A percentile compares a stretch with the other conserved stretches of the same genome.
Conservation (phyloP, 2,329 filamentous ascomycete genomes). For the Fulvia fulva region DNA sequence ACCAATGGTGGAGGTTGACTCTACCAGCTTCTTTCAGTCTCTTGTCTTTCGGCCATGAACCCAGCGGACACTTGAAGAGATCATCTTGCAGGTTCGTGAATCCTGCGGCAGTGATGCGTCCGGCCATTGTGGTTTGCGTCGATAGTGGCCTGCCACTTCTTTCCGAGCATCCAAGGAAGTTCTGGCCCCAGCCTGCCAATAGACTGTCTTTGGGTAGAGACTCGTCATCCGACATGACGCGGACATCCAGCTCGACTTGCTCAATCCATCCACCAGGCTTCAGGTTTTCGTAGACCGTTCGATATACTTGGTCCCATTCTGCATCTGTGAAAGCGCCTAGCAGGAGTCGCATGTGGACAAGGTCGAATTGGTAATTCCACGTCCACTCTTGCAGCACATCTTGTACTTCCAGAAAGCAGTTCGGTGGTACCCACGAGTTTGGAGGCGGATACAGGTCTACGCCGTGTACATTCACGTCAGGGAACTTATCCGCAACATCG, state of each 20-base stretch:
- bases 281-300: slow-evolving; percentile 27
- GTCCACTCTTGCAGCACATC: slow-evolving; percentile 14
- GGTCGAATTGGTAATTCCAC: slow-evolving; percentile 33
- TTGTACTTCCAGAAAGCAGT: slow-evolving; percentile 16
- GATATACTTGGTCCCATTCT: slow-evolving; percentile 16
- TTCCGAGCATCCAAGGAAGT: slow-evolving; percentile 14
- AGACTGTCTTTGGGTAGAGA: slow-evolving; percentile 29
- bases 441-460: slow-evolving; percentile 38
- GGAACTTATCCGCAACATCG: slow-evolving; percentile 34
- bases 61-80: slow-evolving; percentile 40
- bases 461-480: slow-evolving; percentile 27
- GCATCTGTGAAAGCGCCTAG: slow-evolving; percentile 13
- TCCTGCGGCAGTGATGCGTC: slow-evolving; percentile 7
- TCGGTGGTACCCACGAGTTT: slow-evolving; percentile 20
- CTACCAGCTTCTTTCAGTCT: slow-evolving; percentile 37
- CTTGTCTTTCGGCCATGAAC: slow-evolving; percentile 37
- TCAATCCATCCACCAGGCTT: slow-evolving; percentile 42
- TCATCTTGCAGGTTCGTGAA: slow-evolving; percentile 34
- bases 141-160: slow-evolving; percentile 10
- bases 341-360: slow-evolving; percentile 38
- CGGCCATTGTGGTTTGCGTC: slow-evolving; percentile 12
- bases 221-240: slow-evolving; percentile 20
- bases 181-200: slow-evolving; percentile 29
- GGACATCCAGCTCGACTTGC: slow-evolving; percentile 34
- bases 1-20: slow-evolving; percentile 37